Percentiles rank a stretch among this genome's conserved stretches.
phyloP scores from a whole-genome alignment of 192 early-diverging fungal genomes.

The Coemansia sp. region DNA sequence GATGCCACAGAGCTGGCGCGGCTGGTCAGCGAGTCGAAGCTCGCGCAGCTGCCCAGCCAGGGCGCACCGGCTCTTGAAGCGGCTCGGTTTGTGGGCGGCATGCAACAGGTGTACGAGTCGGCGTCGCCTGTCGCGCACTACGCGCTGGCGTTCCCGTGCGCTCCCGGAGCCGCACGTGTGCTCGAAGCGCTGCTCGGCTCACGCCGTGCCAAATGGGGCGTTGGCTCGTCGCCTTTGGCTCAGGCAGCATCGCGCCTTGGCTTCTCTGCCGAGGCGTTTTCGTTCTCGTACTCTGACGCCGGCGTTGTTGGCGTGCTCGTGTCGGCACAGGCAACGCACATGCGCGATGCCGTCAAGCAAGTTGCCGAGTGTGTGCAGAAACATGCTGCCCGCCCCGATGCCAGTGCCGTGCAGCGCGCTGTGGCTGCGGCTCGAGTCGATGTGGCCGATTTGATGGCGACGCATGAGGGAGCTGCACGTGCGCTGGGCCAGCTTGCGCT shows the following conservation, averaged over 20 bases:
- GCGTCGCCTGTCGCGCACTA: constrained; percentile 61
- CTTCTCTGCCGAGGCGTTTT: constrained; percentile 71
- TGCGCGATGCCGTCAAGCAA: constrained; percentile 64
- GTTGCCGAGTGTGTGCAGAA: constrained; percentile 63
- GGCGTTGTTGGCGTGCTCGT: constrained; percentile 86
- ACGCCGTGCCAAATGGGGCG: constrained; percentile 63
- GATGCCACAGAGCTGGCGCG: constrained; percentile 67
- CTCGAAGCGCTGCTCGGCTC: constrained; percentile 65
- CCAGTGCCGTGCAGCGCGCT: constrained; percentile 64
- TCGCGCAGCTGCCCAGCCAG: constrained; percentile 42
- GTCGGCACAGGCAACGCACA: constrained; percentile 55
- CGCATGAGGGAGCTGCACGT: constrained; percentile 24
- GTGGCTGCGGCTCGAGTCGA: constrained; percentile 50
- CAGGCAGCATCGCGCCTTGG: constrained; percentile 60
- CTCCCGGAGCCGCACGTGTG: constrained; percentile 66
- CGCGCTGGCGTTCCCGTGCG: constrained; percentile 81
- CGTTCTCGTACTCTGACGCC: constrained; percentile 85
- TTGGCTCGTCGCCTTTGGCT: constrained; percentile 64
- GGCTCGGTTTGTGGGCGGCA: constrained; percentile 79
- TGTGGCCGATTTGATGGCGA: constrained; percentile 22
- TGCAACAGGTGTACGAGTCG: constrained; percentile 71
- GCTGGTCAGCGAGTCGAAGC: constrained; percentile 62
- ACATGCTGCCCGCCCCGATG: constrained; percentile 52
- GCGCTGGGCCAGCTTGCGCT: constrained; percentile 25
- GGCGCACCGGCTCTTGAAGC: constrained; percentile 24